These are phyloP conservation scores for Brettanomyces sp. DNA, from an alignment of 805 yeast genomes.

Conservation along the genomic window DNA sequence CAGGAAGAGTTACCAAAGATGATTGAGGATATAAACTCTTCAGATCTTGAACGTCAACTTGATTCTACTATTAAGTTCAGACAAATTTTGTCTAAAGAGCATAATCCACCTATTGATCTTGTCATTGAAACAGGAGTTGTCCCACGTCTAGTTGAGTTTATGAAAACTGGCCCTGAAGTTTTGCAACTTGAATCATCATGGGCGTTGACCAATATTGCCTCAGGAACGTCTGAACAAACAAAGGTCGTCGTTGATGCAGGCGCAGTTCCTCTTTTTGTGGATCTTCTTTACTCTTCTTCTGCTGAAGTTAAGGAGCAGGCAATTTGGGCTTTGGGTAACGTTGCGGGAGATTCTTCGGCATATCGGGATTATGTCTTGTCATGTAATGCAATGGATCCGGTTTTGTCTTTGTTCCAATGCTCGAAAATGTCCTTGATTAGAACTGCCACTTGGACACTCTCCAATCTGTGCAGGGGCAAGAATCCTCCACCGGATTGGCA, in stretches of 20 bases:
- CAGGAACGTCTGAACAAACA: slow-evolving; percentile 87
- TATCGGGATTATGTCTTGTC: slow-evolving; percentile 84
- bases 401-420: slow-evolving; percentile 65
- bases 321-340: slow-evolving; percentile 98
- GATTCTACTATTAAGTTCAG: slow-evolving; percentile 89
- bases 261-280: slow-evolving; percentile 87
- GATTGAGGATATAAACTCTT: slow-evolving; percentile 71
- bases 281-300: slow-evolving; percentile 69
- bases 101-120: slow-evolving; percentile 90
- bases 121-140: slow-evolving; percentile 93
- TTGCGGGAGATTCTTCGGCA: slow-evolving; percentile 91
- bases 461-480: slow-evolving; percentile 94
- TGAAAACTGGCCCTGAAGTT: slow-evolving; percentile 73
- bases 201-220: slow-evolving; percentile 98
- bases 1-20: slow-evolving; percentile 71
- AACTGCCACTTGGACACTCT: slow-evolving; percentile 97
- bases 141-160: slow-evolving; percentile 79
- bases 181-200: slow-evolving; percentile 97
- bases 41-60: slow-evolving; percentile 70
- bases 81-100: slow-evolving; percentile 87
- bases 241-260: slow-evolving; percentile 84
- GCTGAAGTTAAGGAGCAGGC: slow-evolving; percentile 96
- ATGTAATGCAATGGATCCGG: slow-evolving; percentile 84
- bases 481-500: slow-evolving; percentile 95
- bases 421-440: slow-evolving; percentile 85